Conservation (phyloP, 2,329 filamentous ascomycete genomes). For the Aspergillus sp. region DNA sequence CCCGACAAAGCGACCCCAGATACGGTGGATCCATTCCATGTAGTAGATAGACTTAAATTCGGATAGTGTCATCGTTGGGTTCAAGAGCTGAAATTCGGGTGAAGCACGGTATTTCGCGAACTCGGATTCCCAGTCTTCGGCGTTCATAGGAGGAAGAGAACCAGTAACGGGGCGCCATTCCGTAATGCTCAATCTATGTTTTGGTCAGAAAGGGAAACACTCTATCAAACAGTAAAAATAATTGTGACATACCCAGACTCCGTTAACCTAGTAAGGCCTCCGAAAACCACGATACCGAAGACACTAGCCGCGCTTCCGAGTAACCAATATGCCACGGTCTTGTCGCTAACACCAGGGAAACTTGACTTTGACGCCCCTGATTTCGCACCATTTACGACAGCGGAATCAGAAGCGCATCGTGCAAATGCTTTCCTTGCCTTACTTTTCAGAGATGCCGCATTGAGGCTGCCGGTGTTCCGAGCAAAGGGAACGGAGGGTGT, state of each 20-base stretch:
- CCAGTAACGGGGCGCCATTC: conserved; percentile 98
- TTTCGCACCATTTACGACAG: conserved; percentile 21
- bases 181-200: conserved; percentile 82
- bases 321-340: conserved; percentile 86
- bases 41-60: conserved; percentile 99
- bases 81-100: conserved; percentile 88
- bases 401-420: conserved; percentile 22
- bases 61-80: conserved; percentile 85
- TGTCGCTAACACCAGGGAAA: conserved; percentile 66
- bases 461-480: conserved; percentile 26
- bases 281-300: conserved; percentile 95
- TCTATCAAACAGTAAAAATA: background rate
- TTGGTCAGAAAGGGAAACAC: conserved; percentile 1
- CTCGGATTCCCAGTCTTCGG: conserved; percentile 84
- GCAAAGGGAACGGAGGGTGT: conserved; percentile 32
- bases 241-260: conserved; percentile 73
- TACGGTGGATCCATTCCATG: conserved; percentile 96
- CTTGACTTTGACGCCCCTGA: conserved; percentile 31
- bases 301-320: conserved; percentile 88
- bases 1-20: conserved; percentile 92
- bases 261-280: conserved; percentile 87
- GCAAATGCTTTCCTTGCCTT: conserved; percentile 31
- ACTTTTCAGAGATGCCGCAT: conserved; percentile 23
- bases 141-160: conserved; percentile 76
- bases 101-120: conserved; percentile 90